Base-by-base conservation (phyloP, 2,329 filamentous ascomycete genomes). In the Trichoderma hamatum region DNA sequence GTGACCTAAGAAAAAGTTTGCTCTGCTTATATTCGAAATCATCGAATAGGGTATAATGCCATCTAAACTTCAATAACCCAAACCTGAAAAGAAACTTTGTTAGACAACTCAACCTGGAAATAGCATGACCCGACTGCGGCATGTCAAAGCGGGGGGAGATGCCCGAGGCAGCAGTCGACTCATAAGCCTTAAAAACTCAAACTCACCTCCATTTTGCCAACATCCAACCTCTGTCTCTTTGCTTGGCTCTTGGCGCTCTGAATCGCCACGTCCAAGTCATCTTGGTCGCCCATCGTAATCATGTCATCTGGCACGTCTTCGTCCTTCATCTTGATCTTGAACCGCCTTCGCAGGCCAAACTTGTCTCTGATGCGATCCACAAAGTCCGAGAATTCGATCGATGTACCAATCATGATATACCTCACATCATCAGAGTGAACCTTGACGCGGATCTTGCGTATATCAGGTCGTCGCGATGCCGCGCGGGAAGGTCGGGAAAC, bases 241-340 rank as follows among this genome's bases (percentile, higher is more conserved):
- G 92, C 94, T 70, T 83, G 82, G 61, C 86, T 86, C 79, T 89
- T 92, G 7, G 90, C 89, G 58, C 84, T 86, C 78, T 88, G 86
- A 66, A 98, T 85, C 32, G 93, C 89, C 89, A 97, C 92, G 62
- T 98, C 94, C 71, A 97, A 81, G 82, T 99, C 96, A 76, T 99
- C 96, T 79, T 97, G 93, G 79, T 99, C 96, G 34, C 92, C 94
- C 88, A 99, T 91, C 36, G 95, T 97, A 76, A 99, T 96, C 92
- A 97, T 95, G 76, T 98, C 95, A 67, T 90, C 85, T 0, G 87
- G 86, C 70, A 84, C 80, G 73, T 93, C 91, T 74, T 98, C 96
- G 72, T 96, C 93, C 75, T 87, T 88, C 74, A 94, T 88, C 84
- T 96, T 96, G 80, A 97, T 90, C 85, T 94, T 96, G 83, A 97